Percentiles rank a stretch among this genome's conserved stretches.
Evolutionary conservation across 2,329 filamentous ascomycete species (phyloP).

Genomic region (Diaporthe sp.): DNA sequence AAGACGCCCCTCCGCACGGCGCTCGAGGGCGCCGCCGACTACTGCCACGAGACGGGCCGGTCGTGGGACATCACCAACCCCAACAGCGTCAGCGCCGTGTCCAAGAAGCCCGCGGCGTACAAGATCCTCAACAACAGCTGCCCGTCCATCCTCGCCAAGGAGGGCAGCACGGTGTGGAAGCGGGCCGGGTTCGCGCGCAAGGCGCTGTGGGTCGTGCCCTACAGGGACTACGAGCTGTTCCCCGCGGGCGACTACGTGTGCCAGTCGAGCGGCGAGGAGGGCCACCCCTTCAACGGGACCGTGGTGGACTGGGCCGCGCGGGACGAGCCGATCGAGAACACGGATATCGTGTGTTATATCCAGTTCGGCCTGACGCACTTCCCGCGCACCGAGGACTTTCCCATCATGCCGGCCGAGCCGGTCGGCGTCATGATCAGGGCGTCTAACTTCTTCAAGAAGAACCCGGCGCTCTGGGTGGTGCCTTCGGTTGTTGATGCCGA

Average conservation of each 20-base stretch:
- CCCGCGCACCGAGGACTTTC: constrained; percentile 90
- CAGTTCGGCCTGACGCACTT: constrained; percentile 94
- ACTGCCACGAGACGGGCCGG: constrained; percentile 81
- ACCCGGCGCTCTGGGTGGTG: constrained; percentile 65
- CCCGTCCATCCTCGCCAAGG: constrained; percentile 82
- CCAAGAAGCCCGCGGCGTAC: constrained; percentile 86
- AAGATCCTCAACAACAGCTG: constrained; percentile 92
- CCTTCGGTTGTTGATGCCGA: neutral
- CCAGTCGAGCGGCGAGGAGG: constrained; percentile 81
- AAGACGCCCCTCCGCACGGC: constrained; percentile 84
- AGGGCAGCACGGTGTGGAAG: constrained; percentile 88
- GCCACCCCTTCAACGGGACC: constrained; percentile 74
- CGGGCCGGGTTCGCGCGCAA: constrained; percentile 89
- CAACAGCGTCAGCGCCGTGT: constrained; percentile 85
- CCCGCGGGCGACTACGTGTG: constrained; percentile 90
- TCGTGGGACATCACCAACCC: constrained; percentile 95
- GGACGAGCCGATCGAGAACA: constrained; percentile 79
- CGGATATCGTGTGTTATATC: constrained; percentile 92
- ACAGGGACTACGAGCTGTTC: constrained; percentile 85
- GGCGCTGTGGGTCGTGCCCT: constrained; percentile 89
- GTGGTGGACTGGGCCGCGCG: constrained; percentile 84
- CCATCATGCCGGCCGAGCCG: constrained; percentile 89
- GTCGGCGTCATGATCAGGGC: constrained; percentile 86
- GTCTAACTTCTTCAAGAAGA: constrained; percentile 85
- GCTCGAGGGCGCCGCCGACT: constrained; percentile 79